Evolutionary conservation across 2,329 filamentous ascomycete species (phyloP).

Genomic region (Claviceps capensis): DNA sequence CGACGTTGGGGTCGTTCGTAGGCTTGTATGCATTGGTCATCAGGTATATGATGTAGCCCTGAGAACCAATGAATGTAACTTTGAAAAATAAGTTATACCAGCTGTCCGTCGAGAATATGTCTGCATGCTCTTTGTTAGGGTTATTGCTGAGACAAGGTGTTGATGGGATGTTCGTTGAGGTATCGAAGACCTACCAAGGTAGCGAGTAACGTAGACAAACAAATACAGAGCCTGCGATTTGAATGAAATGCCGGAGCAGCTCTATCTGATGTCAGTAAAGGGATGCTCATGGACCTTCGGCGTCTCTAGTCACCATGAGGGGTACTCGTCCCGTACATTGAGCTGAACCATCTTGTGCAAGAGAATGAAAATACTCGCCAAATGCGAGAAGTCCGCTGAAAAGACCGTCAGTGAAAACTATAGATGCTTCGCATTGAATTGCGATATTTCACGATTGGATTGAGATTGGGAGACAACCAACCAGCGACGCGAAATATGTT

Average conservation of each 20-base stretch:
- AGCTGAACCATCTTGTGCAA: slow-evolving; percentile 93
- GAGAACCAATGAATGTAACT: slow-evolving; percentile 80
- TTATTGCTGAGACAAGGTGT: not conserved
- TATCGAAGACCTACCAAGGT: slow-evolving; percentile 51
- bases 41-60: slow-evolving; percentile 90
- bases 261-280: slow-evolving; percentile 39
- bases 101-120: slow-evolving; percentile 74
- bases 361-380: slow-evolving; percentile 85
- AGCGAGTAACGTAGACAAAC: slow-evolving; percentile 84
- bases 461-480: slow-evolving; percentile 17
- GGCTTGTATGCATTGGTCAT: slow-evolving; percentile 98
- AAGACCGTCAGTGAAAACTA: slow-evolving; percentile 10
- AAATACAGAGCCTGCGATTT: slow-evolving; percentile 95
- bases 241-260: slow-evolving; percentile 94
- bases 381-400: slow-evolving; percentile 85
- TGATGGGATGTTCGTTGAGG: not conserved
- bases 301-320: slow-evolving; percentile 5
- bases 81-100: slow-evolving; percentile 94
- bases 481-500: slow-evolving; percentile 47
- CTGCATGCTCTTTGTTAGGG: slow-evolving; percentile 26
- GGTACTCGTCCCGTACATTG: slow-evolving; percentile 45
- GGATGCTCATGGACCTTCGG: not conserved
- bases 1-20: slow-evolving; percentile 90
- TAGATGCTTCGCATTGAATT: slow-evolving; percentile 6
- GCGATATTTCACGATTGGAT: not conserved